Conservation (phyloP, 306 rosid species). For the Purshia tridentata region DNA sequence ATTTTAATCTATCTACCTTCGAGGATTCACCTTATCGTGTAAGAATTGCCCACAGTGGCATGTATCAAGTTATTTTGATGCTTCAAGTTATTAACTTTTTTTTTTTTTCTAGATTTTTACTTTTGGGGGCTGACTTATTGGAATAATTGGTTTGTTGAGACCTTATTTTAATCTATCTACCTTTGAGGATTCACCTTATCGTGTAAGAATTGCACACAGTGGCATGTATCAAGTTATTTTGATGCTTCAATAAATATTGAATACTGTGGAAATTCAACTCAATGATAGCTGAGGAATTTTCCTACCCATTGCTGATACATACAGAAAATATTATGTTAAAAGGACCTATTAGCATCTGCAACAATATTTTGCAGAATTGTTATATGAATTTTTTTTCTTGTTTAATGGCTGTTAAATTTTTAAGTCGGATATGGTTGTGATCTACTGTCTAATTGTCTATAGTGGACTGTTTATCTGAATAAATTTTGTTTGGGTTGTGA, state of each 20-base stretch:
- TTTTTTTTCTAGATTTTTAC: too few relatives aligned
- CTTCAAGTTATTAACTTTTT: too few relatives aligned
- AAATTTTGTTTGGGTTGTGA: background rate
- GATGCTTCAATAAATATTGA: background rate
- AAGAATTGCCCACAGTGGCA: background rate
- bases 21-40: background rate
- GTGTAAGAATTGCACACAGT: background rate
- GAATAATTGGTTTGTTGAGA: too few relatives aligned
- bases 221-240: background rate
- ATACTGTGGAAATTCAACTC: background rate
- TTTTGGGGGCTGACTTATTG: too few relatives aligned
- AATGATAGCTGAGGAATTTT: background rate
- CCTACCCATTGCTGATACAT: background rate
- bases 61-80: background rate
- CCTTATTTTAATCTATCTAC: background rate
- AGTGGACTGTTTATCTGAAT: background rate
- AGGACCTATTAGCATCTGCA: background rate
- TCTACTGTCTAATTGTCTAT: background rate
- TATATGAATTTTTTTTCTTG: background rate
- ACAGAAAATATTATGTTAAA: background rate
- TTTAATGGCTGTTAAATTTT: background rate
- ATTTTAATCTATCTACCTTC: background rate
- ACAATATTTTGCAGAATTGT: background rate
- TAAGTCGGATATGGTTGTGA: background rate
- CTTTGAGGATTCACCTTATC: conserved; percentile 3